Conservation (phyloP, 2,329 filamentous ascomycete genomes). For the Alternaria angustiovoidea region DNA sequence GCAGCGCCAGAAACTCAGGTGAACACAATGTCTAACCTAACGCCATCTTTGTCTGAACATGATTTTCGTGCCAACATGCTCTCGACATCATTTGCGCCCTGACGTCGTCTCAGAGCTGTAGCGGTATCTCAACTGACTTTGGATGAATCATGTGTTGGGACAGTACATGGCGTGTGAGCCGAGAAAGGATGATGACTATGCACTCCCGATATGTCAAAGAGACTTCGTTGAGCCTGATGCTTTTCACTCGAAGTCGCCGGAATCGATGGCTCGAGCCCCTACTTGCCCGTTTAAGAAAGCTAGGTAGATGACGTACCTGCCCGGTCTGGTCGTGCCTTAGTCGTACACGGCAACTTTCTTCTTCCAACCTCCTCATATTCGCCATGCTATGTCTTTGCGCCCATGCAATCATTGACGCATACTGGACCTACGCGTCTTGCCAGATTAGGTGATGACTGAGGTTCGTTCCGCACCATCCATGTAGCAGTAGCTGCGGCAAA, state of each 20-base stretch:
- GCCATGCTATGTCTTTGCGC: not conserved
- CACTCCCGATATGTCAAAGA: not conserved
- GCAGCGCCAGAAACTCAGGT: not conserved
- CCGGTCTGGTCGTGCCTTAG: not conserved
- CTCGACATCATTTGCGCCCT: not conserved
- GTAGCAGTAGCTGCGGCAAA: not conserved
- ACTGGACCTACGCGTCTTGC: not conserved
- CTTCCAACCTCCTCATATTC: not conserved
- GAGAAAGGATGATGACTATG: not conserved
- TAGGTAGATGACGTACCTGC: not conserved
- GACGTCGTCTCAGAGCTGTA: not conserved
- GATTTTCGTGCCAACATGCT: not conserved
- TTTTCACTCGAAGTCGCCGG: not conserved
- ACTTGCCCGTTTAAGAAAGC: not conserved
- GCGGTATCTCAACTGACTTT: not conserved
- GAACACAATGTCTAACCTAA: not conserved
- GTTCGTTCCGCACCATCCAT: not conserved
- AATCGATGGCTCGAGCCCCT: not conserved
- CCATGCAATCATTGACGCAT: not conserved
- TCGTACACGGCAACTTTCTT: conserved; percentile 2
- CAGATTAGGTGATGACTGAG: not conserved
- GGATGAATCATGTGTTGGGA: not conserved
- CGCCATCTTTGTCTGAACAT: not conserved
- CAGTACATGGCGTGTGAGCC: not conserved
- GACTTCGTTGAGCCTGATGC: not conserved